A percentile compares a stretch with the other conserved stretches of the same genome.
Evolutionary conservation across 2,329 filamentous ascomycete species (phyloP).

Genomic region (Ceratocystis ficicola): DNA sequence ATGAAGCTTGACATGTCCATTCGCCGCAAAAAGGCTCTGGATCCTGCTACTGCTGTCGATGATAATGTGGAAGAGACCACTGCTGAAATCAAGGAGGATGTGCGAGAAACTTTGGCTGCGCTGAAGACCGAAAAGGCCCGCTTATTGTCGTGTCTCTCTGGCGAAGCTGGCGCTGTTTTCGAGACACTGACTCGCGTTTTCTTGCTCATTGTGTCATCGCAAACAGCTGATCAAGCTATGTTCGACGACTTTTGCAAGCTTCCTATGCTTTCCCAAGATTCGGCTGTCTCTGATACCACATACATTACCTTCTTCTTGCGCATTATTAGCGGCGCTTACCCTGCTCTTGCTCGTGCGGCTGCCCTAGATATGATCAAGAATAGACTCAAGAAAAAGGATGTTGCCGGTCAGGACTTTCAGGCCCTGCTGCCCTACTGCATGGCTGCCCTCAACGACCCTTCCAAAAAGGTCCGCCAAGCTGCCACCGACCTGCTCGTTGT

Average conservation of each 20-base stretch:
- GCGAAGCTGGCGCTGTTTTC: conserved; percentile 41
- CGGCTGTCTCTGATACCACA: conserved; percentile 48
- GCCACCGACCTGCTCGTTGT: conserved; percentile 55
- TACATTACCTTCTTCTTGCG: conserved; percentile 66
- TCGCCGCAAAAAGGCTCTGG: conserved; percentile 43
- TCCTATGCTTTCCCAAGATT: conserved; percentile 42
- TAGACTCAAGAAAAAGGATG: conserved; percentile 41
- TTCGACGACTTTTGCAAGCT: conserved; percentile 42
- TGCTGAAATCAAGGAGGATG: conserved; percentile 29
- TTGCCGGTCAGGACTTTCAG: conserved; percentile 54
- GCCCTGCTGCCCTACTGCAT: conserved; percentile 71
- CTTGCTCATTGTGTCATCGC: conserved; percentile 39
- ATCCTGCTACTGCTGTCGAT: conserved; percentile 37
- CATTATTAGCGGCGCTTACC: conserved; percentile 61
- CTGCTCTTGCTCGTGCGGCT: conserved; percentile 53
- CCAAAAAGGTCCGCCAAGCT: conserved; percentile 62
- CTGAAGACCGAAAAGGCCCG: conserved; percentile 30
- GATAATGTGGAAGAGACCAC: conserved; percentile 36
- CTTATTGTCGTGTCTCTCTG: conserved; percentile 42
- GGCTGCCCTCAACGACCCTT: conserved; percentile 60
- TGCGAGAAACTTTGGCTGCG: conserved; percentile 33
- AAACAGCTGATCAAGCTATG: conserved; percentile 31
- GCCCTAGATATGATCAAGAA: conserved; percentile 55
- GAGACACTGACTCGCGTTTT: conserved; percentile 48
- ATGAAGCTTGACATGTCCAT: conserved; percentile 61